Conservation (phyloP, 257 asterid genomes). For the Scutellaria galericulata region DNA sequence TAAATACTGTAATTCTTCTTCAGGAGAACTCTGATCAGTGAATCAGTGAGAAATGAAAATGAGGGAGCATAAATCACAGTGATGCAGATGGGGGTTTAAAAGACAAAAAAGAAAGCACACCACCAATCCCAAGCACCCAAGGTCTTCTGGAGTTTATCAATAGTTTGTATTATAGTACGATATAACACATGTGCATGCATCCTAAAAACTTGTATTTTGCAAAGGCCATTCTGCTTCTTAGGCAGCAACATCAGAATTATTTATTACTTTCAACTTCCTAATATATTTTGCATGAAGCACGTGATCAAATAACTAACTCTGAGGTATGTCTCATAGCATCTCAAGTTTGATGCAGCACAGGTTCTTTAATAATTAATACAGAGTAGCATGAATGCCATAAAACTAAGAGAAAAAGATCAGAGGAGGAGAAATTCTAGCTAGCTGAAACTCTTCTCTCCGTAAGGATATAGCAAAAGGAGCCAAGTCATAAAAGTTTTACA, state of each 20-base stretch:
- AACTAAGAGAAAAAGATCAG: no score
- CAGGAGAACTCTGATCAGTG: background rate
- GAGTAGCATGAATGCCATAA: no score
- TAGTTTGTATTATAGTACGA: background rate
- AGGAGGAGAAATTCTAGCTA: no score
- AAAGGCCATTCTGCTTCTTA: background rate
- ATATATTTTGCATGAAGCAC: background rate
- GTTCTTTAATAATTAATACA: no score
- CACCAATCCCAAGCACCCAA: no score
- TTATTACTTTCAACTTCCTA: background rate
- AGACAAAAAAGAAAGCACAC: background rate
- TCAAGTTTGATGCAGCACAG: no score
- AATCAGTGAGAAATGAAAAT: conserved; percentile 2
- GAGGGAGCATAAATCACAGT: conserved; percentile 21
- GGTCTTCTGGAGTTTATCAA: no score
- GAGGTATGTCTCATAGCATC: no score
- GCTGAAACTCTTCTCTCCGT: background rate
- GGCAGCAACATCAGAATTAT: background rate
- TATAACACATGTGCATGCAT: background rate
- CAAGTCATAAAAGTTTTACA: background rate
- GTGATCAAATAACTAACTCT: background rate
- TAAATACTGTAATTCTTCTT: background rate
- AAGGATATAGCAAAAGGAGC: background rate
- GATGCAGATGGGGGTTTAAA: conserved; percentile 1
- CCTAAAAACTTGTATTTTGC: background rate